Percentiles rank a stretch among this genome's conserved stretches.
Evolutionary conservation across 129 eudicot species (phyloP).

Genomic region (Scalesia atractyloides): DNA sequence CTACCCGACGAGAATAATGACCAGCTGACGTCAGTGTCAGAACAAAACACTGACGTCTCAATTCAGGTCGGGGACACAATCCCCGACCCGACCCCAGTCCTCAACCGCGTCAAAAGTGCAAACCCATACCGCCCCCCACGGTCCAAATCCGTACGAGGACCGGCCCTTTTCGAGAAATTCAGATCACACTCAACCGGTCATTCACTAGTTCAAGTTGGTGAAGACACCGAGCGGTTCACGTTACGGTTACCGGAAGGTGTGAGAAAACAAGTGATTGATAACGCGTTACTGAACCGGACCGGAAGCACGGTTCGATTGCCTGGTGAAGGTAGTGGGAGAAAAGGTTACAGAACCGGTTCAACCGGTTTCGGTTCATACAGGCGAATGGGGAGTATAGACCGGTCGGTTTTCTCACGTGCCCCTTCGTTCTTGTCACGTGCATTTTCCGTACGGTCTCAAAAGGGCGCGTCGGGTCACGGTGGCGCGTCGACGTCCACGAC

Average conservation of each 20-base stretch:
- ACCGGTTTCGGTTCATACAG: constrained; percentile 38
- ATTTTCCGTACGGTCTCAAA: constrained; percentile 57
- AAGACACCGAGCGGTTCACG: constrained; percentile 70
- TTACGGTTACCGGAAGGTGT: constrained; percentile 64
- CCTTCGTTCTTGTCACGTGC: constrained; percentile 60
- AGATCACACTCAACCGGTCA: constrained; percentile 90
- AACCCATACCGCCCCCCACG: constrained; percentile 48
- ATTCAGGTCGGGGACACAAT: constrained; percentile 32
- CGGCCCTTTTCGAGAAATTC: constrained; percentile 46
- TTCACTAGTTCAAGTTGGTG: constrained; percentile 61
- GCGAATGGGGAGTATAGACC: constrained; percentile 54
- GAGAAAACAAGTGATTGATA: constrained; percentile 60
- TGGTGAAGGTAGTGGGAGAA: constrained; percentile 49
- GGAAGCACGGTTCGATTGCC: constrained; percentile 45
- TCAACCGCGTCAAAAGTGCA: constrained; percentile 36
- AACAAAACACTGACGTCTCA: constrained; percentile 33
- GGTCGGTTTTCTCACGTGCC: constrained; percentile 60
- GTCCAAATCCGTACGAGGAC: constrained; percentile 40
- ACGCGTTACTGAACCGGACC: constrained; percentile 58
- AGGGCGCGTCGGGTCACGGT: constrained; percentile 48
- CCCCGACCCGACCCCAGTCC: not conserved
- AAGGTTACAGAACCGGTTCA: constrained; percentile 51
- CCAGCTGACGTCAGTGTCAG: not conserved
- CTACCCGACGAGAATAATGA: not conserved
- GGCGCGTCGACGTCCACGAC: constrained; percentile 41